Conservation (phyloP, 352 stramenopile genomes). For the Saprolegnia parasitica region DNA sequence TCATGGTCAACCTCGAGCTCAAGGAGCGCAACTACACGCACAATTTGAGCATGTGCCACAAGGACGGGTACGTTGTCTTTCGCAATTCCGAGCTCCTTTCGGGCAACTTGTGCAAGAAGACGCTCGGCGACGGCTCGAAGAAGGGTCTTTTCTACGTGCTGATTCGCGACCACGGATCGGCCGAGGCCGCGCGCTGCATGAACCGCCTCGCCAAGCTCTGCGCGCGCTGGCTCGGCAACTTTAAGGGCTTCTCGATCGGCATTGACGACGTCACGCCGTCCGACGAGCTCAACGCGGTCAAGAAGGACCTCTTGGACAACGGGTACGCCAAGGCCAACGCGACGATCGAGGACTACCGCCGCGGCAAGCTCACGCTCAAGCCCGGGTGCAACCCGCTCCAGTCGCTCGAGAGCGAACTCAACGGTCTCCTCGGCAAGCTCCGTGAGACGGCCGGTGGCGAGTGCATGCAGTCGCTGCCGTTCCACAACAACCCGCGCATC, state of each 20-base stretch:
- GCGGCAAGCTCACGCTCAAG: conserved; percentile 92
- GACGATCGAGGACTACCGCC: conserved; percentile 92
- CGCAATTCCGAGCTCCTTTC: conserved; percentile 97
- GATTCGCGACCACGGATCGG: conserved; percentile 91
- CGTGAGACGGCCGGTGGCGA: conserved; percentile 96
- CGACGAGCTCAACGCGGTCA: conserved; percentile 89
- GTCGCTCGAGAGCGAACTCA: conserved; percentile 98
- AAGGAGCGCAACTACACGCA: conserved; percentile 96
- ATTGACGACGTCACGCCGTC: conserved; percentile 99
- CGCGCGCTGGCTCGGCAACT: conserved; percentile 95
- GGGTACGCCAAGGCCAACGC: conserved; percentile 85
- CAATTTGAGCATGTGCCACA: conserved; percentile 95
- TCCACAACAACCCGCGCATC: conserved; percentile 95
- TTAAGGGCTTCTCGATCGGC: conserved; percentile 98
- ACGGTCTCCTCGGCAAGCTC: conserved; percentile 96
- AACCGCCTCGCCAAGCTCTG: conserved; percentile 98
- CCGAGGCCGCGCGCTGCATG: conserved; percentile 94
- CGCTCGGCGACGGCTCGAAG: conserved; percentile 97
- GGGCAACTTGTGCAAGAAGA: conserved; percentile 98
- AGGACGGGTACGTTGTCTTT: conserved; percentile 97
- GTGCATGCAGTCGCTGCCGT: conserved; percentile 97
- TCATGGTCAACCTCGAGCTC: conserved; percentile 80
- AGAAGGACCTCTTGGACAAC: conserved; percentile 90
- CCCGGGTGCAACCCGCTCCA: conserved; percentile 96
- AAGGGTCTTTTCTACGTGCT: conserved; percentile 98